Base-by-base conservation (phyloP, 176 grass and related monocot genomes). In the Leersia perrieri region DNA sequence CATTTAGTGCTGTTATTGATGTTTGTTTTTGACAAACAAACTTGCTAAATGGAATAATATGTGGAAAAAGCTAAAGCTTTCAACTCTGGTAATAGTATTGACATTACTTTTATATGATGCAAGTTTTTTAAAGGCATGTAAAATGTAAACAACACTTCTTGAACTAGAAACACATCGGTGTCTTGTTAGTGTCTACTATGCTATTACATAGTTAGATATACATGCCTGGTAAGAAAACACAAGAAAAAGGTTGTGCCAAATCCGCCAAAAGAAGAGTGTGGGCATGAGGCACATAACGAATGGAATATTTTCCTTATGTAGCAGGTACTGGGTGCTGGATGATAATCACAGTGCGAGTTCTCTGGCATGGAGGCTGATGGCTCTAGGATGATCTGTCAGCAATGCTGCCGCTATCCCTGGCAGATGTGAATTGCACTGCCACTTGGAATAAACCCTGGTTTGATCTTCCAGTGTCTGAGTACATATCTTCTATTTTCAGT, bases 161-260 rank as follows among this genome's bases (percentile, higher is more conserved):
- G 33, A 68, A 22, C 41, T 68, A 3, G 34, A 57, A 84, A 63
- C 72, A 84, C 76, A 84, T 84, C 33, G 33, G 26, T n/a, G 40
- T 42, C 33, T 28, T 76, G 11, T 42, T 30, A 42, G 33, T 57
- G 53, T 23, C 47, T 41, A 41, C n/a, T 41, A 18, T 20, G 53
- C 31, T 83, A 5, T 83, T 83, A 31, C 29, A 53, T 58, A 83
- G 11, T 9, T 15, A 30, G 13, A 29, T 25, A 41, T n/a, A 30
- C 9, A 22, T 25, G 31, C 7, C 36, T 41, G 35, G 66, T 76
- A 84, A 9, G 8, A 42, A 23, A 40, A 67, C 32, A 76, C 16
- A 32, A 68, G 33, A 41, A 42, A 74, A 76, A 68, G n/a, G 60
- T 41, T 18, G 20, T 13, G 18, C 0, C 1, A 32, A 35, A 84